Evolutionary conservation across 331 rosid genomes (phyloP).

Genomic region (Cydonia oblonga): DNA sequence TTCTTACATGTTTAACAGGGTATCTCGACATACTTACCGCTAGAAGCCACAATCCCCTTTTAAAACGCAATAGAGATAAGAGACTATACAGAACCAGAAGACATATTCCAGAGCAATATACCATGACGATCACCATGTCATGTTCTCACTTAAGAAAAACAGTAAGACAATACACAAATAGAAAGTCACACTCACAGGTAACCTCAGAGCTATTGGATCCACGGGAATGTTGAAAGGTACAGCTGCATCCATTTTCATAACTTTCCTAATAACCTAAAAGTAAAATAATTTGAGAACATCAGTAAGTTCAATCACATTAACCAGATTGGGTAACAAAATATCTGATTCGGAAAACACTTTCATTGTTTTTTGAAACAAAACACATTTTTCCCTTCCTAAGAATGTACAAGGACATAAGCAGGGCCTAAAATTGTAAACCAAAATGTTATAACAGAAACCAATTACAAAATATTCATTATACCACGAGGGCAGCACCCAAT

Average conservation of each 20-base stretch:
- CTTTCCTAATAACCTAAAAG: constrained; percentile 52
- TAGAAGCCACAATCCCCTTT: not conserved
- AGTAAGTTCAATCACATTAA: constrained; percentile 1
- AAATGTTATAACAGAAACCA: not conserved
- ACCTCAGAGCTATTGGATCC: constrained; percentile 64
- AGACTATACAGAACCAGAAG: not conserved
- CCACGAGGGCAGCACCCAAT: constrained; percentile 50
- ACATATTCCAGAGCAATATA: not conserved
- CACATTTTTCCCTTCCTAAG: not conserved
- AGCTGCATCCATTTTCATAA: constrained; percentile 85
- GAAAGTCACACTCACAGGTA: constrained; percentile 46
- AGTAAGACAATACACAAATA: not conserved
- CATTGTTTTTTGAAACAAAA: not conserved
- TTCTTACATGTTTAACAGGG: not conserved
- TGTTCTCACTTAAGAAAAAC: constrained; percentile 2
- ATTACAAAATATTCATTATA: constrained; percentile 18
- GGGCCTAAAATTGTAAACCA: not conserved
- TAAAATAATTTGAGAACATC: not conserved
- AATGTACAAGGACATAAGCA: too few relatives aligned
- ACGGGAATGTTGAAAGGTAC: constrained; percentile 77
- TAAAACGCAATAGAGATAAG: not conserved
- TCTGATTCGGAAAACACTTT: not conserved
- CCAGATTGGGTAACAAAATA: not conserved
- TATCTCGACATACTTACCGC: not conserved
- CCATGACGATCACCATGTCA: not conserved